Base-by-base conservation (phyloP, 257 asterid genomes). In the Solanum raphanifolium region DNA sequence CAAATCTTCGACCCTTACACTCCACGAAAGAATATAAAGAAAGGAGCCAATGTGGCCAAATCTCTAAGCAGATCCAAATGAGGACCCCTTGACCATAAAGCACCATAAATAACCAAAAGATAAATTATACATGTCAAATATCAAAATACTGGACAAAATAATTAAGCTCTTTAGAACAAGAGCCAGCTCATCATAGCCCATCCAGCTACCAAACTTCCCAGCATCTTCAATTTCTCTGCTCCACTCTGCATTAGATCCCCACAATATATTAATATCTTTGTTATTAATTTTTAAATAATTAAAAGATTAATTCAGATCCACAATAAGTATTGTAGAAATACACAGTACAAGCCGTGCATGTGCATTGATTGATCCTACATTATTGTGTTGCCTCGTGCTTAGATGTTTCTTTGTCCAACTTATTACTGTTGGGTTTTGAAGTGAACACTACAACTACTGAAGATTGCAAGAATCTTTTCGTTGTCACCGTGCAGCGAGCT, bases 191-290 rank as follows among this genome's bases (percentile, higher is more conserved):
- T 88, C 83, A 96, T 65, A 78, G 92, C 92, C 92, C 89, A 92
- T 87, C 92, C 98, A 89, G 91, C 31, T 68, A 88, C 92, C 91
- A 94, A 83, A 89, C 97, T 89, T 36, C 91, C 95, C 41, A 91
- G 52, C 91, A 92, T 41, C 92, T 92, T 91, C 95, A 95, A 82
- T 90, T 90, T 91, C 91, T 89, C 97, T 85, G 95, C 98, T 81
- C 96, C 99, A 87, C 95, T 94, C 98, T 94, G 98, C 94, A 91
- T 62, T 43, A 88, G 68, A 88, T 82, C 86, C 84, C 87, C 81
- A 84, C 8, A 41, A 32, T n/a, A 39, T 12, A 32, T 78, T 79
- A 72, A 38, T 18, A n/a, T 31, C 41, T 6, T 68, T 69, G 82
- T 34, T 32, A 12, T 46, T n/a, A 69, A 21, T 10, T 15, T 29